Evolutionary conservation across 345 rosid species (phyloP), one percentile per base, ranked within the genome.

Genomic region (Limnanthes douglasii): DNA sequence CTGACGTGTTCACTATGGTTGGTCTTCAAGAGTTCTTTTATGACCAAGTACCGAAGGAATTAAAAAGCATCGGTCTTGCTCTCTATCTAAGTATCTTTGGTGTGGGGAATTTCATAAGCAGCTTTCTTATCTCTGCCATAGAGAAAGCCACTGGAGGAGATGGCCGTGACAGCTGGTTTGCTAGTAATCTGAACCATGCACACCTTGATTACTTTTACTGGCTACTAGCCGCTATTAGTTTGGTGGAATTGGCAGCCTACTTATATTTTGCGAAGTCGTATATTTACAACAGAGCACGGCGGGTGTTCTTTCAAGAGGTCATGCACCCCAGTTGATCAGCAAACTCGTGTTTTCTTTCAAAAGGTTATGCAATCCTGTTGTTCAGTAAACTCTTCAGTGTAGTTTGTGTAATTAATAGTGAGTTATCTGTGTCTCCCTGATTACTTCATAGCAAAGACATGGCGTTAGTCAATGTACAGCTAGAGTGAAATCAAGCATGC

Each of bases 21-120:
- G 86, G 86, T 39, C 57, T 76, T 17, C 86, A 72, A 42, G 86
- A 72, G 46, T 72, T 76, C 43, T 72, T 76, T 61, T 76, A 72
- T 18, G 72, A 66, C 48, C 86, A 76, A 35, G 70, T 72, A 38
- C 72, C 81, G 0, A 48, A 36, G 7, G 74, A 69, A 31, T 33
- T 73, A 25, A 69, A 64, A 30, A 76, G 81, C 34, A 48, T 76
- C 8, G 86, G 86, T 7, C 62, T 76, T 11, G 54, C 86, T 8
- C 68, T 76, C 17, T 66, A 69, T 49, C 60, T 76, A 2, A 76
- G 81, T 41, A 54, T 72, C 23, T 58, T 76, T 3, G 86, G 86
- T 6, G 67, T 72, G 5, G 78, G 86, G 29, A 76, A 37, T 58
- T 66, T 72, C 12, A 31, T 72, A 11, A 69, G 86, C 32, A 69